Conservation (phyloP, 768 basidiomycete species). For the Agaricus subrufescens region DNA sequence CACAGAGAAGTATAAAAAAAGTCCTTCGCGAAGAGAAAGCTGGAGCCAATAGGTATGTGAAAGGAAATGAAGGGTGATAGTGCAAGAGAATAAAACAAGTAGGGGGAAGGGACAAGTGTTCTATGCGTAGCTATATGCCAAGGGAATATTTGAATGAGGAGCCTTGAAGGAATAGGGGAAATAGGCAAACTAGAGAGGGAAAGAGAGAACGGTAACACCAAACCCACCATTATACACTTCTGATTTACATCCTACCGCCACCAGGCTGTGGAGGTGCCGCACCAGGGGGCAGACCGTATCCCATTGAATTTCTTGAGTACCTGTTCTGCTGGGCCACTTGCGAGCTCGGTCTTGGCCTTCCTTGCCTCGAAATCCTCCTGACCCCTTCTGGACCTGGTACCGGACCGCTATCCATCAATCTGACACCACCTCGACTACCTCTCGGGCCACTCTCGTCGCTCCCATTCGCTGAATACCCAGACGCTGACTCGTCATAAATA, state of each 20-base stretch:
- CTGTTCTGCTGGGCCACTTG: constrained; percentile 61
- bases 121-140: constrained; percentile 10
- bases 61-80: background rate
- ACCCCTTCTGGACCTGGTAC: constrained; percentile 77
- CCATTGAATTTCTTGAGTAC: constrained; percentile 60
- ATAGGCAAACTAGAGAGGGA: constrained; percentile 4
- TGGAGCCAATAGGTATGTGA: constrained; percentile 4
- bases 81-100: background rate
- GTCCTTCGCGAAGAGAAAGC: constrained; percentile 7
- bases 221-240: constrained; percentile 8
- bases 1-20: background rate
- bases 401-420: constrained; percentile 78
- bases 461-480: constrained; percentile 28
- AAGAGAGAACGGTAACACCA: constrained; percentile 8
- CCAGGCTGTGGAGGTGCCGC: constrained; percentile 60
- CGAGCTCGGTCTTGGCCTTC: constrained; percentile 53
- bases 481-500: constrained; percentile 32
- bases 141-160: constrained; percentile 2
- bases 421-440: constrained; percentile 56
- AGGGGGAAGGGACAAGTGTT: constrained; percentile 11
- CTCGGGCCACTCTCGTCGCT: constrained; percentile 18
- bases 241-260: constrained; percentile 8
- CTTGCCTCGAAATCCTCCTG: constrained; percentile 67
- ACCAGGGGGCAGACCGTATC: constrained; percentile 62
- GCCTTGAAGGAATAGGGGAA: constrained; percentile 3